Base-by-base conservation (phyloP, 2,329 filamentous ascomycete species). In the Hypoxylon sp. region DNA sequence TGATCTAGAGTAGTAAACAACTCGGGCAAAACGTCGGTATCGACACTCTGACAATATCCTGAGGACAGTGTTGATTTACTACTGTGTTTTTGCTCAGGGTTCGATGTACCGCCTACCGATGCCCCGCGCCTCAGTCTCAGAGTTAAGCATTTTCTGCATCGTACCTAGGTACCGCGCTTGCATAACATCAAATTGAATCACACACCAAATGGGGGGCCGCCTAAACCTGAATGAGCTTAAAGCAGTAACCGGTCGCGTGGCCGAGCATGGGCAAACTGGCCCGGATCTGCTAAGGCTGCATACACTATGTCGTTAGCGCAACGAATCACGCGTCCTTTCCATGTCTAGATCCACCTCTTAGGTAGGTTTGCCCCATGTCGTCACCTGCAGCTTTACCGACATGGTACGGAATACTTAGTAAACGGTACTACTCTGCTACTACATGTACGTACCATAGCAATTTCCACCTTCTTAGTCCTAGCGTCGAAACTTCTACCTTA, bases 201-300 rank as follows among this genome's bases (percentile, higher is more conserved):
- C 42, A 14, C 44, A 7, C 7, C 16, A 16, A 44, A 40, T 16
- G 1, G 8, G 32, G 9, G 12, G 14, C 16, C 33, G 11, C 28
- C 30, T 55, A 52, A 18, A 53, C 38, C 20, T 48, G 26, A 44
- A 48, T 24, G 22, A 32, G 30, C 14, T 32, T 38, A 48, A n/a
- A 60, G 40, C 16, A 22, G 50, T 30, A 59, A 60, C 28, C 40
- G 50, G 54, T 64, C 64, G 64, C 52, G 55, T 61, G 48, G 32
- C 12, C 42, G 44, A 20, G 48, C 64, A 64, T 40, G 64, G 59
- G 59, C 33, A 42, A 63, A 51, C 18, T 4, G 14, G 24, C 58
- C 26, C 24, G 32, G 60, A 64, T 64, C 64, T 67, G 24, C 60
- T 64, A 61, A 57, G 61, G 64, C 61, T 67, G 61, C 64, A 58